Percentiles rank a stretch among this genome's conserved stretches.
phyloP scores from a whole-genome alignment of 2,329 filamentous ascomycete species.

The Tolypocladium paradoxum region DNA sequence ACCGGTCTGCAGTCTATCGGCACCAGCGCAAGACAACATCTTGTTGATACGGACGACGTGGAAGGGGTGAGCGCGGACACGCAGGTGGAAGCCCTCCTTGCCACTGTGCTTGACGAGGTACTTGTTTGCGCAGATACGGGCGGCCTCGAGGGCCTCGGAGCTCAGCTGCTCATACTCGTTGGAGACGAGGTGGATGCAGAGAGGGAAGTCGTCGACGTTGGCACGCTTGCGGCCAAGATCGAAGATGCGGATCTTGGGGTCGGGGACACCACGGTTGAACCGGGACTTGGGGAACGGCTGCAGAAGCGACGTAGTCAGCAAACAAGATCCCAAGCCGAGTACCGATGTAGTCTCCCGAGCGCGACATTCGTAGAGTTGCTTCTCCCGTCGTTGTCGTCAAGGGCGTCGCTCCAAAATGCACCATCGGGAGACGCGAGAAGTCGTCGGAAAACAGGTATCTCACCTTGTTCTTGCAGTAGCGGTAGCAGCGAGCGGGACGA shows the following conservation, averaged over 20 bases:
- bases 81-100: constrained; percentile 66
- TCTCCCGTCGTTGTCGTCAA: neutral
- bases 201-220: constrained; percentile 98
- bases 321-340: neutral
- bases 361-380: neutral
- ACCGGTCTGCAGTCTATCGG: constrained; percentile 99
- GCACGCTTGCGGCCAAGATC: constrained; percentile 98
- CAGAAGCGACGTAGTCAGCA: constrained; percentile 2
- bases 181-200: constrained; percentile 98
- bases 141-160: constrained; percentile 98
- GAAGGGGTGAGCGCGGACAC: constrained; percentile 90
- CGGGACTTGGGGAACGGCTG: constrained; percentile 98
- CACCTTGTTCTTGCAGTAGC: constrained; percentile 99
- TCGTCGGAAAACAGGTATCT: constrained; percentile 25
- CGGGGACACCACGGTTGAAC: constrained; percentile 98
- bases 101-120: constrained; percentile 64
- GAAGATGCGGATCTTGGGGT: constrained; percentile 89
- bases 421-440: neutral
- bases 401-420: neutral
- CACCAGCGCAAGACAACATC: constrained; percentile 99
- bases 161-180: constrained; percentile 99
- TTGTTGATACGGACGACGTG: constrained; percentile 99
- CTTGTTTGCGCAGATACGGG: constrained; percentile 99
- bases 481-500: constrained; percentile 98
- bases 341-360: neutral